Evolutionary conservation across 352 stramenopile genomes (phyloP), one percentile per base, ranked within the genome.

Genomic region (Pythium pyrilobum): DNA sequence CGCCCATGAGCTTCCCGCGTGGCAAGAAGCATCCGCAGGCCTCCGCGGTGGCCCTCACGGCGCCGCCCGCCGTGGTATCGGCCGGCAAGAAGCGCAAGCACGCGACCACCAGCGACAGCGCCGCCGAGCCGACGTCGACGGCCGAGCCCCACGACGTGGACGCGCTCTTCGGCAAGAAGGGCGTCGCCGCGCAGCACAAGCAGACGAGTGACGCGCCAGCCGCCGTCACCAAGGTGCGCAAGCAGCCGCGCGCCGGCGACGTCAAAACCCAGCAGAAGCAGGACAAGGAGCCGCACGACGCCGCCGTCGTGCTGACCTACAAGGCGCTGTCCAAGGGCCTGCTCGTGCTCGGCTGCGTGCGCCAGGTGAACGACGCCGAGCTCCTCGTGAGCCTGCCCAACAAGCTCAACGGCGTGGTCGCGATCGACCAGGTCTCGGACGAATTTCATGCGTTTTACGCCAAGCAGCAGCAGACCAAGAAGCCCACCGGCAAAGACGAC

Each of bases 371-470:
- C 50, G 76, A 96, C 49, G 70, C 64, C 29, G 76, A 87, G 56
- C 67, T 95, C 32, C 65, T 98, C 23, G 59, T 98, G 29, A 90
- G 72, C 34, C 69, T 98, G 41, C 93, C 92, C 4, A 98, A 96
- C 72, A 96, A 97, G 46, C 81, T 98, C 51, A 97, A 86, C 44
- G 95, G 93, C 41, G 95, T 96, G 37, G 90, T 98, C 38, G 54
- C 75, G 18, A 50, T 83, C 10, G 64, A 74, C 40, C 78, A 95
- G 58, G 79, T 81, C 57, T 91, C 81, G 46, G 85, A 95, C 62
- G 82, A 92, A 61, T 89, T 92, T 46, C 62, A 76, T 56, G 61
- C 68, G 40, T 49, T 62, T 34, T 28, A 76, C 18, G 33, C 66
- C 31, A 52, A 53, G 34, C 31, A 57, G 23, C 38, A 59, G 39